A percentile compares a stretch with the other conserved stretches of the same genome.
Conservation (phyloP, 148 eudicot genomes). For the Talinum fruticosum region DNA sequence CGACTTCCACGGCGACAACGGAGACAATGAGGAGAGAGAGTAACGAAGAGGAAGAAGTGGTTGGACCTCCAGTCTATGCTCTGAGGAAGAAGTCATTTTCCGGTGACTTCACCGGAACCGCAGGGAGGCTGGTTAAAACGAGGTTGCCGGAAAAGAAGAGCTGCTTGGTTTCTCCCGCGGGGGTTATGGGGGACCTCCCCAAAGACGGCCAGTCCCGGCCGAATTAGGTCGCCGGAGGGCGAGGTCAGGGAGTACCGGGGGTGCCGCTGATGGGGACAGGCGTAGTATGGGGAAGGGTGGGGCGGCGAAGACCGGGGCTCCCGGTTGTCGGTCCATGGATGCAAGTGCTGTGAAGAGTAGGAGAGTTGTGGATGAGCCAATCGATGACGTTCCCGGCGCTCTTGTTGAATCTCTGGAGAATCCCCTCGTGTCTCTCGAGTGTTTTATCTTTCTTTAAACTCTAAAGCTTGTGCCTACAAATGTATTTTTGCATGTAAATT, state of each 20-base stretch:
- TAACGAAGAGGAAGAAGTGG: conserved; percentile 10
- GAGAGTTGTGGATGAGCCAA: not conserved
- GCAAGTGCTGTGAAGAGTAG: not conserved
- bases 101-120: not conserved
- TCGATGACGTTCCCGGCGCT: conserved; percentile 18
- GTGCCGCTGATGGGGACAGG: conserved; percentile 2
- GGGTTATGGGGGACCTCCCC: not conserved
- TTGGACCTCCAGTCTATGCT: conserved; percentile 14
- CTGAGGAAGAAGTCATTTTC: conserved; percentile 6
- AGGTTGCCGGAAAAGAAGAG: conserved; percentile 9
- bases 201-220: not conserved
- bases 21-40: not conserved
- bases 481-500: too few species aligned
- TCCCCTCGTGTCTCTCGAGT: conserved; percentile 45
- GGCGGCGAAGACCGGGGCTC: not conserved
- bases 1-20: conserved; percentile 15
- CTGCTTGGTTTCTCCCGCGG: conserved; percentile 14
- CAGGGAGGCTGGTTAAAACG: conserved; percentile 20
- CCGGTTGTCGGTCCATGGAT: conserved; percentile 4
- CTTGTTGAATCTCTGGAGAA: conserved; percentile 39
- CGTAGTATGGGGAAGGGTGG: conserved; percentile 17
- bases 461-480: not conserved
- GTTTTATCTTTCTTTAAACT: conserved; percentile 34
- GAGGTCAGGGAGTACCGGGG: conserved; percentile 24
- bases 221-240: conserved; percentile 13